phyloP scores from a whole-genome alignment of 2,329 filamentous ascomycete species.

The Arachnopeziza araneosa region DNA sequence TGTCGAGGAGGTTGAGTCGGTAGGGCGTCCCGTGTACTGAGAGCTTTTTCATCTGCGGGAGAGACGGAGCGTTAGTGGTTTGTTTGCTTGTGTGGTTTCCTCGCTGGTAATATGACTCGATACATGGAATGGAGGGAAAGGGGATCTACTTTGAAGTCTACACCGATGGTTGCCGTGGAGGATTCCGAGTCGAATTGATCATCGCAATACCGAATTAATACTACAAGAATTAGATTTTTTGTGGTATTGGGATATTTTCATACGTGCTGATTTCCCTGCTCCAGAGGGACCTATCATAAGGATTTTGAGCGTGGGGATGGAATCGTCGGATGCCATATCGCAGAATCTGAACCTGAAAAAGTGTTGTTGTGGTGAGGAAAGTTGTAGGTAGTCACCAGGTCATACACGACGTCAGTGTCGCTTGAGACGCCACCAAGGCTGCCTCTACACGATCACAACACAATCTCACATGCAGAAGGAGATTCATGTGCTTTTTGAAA shows the following conservation, averaged over 20 bases:
- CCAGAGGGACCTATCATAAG: constrained; percentile 51
- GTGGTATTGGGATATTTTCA: constrained; percentile 18
- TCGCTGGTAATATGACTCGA: background rate
- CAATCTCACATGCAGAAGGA: constrained; percentile 3
- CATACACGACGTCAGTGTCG: constrained; percentile 15
- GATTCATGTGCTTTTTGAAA: constrained; percentile 20
- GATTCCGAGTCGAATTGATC: constrained; percentile 52
- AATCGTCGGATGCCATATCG: constrained; percentile 41
- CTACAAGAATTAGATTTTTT: constrained; percentile 27
- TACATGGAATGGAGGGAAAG: background rate
- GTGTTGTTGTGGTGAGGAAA: background rate
- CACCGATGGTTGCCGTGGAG: constrained; percentile 50
- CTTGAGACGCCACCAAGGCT: background rate
- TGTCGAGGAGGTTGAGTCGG: constrained; percentile 61
- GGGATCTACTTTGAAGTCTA: constrained; percentile 47
- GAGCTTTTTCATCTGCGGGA: constrained; percentile 44
- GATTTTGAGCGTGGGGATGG: constrained; percentile 46
- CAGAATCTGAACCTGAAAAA: background rate
- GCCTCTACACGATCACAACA: background rate
- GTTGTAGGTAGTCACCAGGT: background rate
- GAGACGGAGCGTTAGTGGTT: background rate
- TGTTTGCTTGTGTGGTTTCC: background rate
- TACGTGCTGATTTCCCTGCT: constrained; percentile 50
- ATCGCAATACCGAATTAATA: constrained; percentile 50
- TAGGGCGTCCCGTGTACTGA: constrained; percentile 47